A percentile compares a stretch with the other conserved stretches of the same genome.
phyloP scores from a whole-genome alignment of 2,329 filamentous ascomycete genomes.

The Ascochyta viciae-villosae region DNA sequence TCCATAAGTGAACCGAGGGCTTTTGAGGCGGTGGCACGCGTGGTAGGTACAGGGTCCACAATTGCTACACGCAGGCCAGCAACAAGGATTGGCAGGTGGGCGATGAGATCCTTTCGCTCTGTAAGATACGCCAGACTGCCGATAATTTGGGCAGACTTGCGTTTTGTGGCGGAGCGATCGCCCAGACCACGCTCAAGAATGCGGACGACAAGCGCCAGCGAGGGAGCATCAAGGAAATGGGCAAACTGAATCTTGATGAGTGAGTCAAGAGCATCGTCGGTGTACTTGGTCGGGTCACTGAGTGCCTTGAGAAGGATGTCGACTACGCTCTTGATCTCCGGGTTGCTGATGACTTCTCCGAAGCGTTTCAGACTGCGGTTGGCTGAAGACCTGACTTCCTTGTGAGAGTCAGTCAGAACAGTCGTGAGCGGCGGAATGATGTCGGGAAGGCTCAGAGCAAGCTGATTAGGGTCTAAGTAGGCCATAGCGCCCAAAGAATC shows the following conservation, averaged over 20 bases:
- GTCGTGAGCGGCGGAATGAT: conserved; percentile 96
- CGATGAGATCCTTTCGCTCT: conserved; percentile 90
- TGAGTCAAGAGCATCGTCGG: conserved; percentile 89
- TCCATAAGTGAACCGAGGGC: conserved; percentile 96
- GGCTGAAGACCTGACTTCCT: conserved; percentile 89
- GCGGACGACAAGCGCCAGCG: conserved; percentile 89
- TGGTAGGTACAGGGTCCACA: conserved; percentile 95
- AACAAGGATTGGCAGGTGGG: conserved; percentile 90
- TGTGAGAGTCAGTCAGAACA: conserved; percentile 96
- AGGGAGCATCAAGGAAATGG: conserved; percentile 97
- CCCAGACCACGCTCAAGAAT: conserved; percentile 92
- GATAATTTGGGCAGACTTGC: conserved; percentile 96
- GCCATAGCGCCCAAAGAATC: conserved; percentile 98
- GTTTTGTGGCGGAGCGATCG: conserved; percentile 92
- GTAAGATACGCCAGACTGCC: conserved; percentile 96
- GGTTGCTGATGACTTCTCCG: conserved; percentile 97
- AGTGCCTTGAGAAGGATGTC: conserved; percentile 92
- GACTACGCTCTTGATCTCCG: conserved; percentile 92
- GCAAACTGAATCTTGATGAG: conserved; percentile 98
- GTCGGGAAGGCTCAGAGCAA: conserved; percentile 88
- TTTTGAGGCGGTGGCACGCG: conserved; percentile 93
- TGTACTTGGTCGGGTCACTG: conserved; percentile 96
- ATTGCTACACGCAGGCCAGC: conserved; percentile 87
- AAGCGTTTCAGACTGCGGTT: conserved; percentile 98
- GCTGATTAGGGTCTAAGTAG: conserved; percentile 93